These are phyloP conservation scores for Laetiporus sulphureus DNA, from an alignment of 1,284 basidiomycete genomes.

Conservation along the genomic window DNA sequence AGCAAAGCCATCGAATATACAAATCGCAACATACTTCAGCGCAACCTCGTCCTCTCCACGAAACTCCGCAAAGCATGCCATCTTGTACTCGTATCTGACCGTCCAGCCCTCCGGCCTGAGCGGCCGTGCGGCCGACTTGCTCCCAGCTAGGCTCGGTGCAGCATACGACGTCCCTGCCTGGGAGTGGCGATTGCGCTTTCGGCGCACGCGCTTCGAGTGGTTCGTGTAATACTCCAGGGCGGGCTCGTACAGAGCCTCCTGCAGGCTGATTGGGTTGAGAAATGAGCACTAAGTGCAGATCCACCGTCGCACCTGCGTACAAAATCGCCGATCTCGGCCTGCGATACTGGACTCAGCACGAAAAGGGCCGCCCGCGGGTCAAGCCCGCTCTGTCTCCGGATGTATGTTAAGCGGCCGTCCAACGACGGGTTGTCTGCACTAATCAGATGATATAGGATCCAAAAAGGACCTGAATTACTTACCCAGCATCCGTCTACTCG, in stretches of 20 bases:
- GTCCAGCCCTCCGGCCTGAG: constrained; percentile 88
- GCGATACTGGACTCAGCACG: constrained; percentile 87
- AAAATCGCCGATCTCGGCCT: constrained; percentile 79
- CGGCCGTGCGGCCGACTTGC: constrained; percentile 43
- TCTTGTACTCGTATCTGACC: constrained; percentile 95
- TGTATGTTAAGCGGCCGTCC: constrained; percentile 78
- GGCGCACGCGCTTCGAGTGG: constrained; percentile 85
- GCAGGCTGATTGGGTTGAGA: constrained; percentile 45
- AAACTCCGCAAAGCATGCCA: constrained; percentile 94
- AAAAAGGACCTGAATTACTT: constrained; percentile 14
- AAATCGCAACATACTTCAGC: constrained; percentile 52
- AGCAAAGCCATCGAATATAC: constrained; percentile 10
- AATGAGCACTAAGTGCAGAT: neutral
- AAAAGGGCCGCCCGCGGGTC: constrained; percentile 91
- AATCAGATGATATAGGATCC: neutral
- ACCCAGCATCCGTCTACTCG: constrained; percentile 81
- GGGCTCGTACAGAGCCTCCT: constrained; percentile 82
- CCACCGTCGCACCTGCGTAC: constrained; percentile 53
- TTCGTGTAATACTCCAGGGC: constrained; percentile 90
- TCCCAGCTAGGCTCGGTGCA: constrained; percentile 35
- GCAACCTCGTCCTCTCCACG: constrained; percentile 86
- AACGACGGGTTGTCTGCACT: constrained; percentile 72
- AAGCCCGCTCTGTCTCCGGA: constrained; percentile 81
- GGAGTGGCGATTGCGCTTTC: constrained; percentile 79
- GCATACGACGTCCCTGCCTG: constrained; percentile 42